Evolutionary conservation across 75 land plant species (phyloP), one percentile per base, ranked within the genome.

Genomic region (Cunninghamia lanceolata): DNA sequence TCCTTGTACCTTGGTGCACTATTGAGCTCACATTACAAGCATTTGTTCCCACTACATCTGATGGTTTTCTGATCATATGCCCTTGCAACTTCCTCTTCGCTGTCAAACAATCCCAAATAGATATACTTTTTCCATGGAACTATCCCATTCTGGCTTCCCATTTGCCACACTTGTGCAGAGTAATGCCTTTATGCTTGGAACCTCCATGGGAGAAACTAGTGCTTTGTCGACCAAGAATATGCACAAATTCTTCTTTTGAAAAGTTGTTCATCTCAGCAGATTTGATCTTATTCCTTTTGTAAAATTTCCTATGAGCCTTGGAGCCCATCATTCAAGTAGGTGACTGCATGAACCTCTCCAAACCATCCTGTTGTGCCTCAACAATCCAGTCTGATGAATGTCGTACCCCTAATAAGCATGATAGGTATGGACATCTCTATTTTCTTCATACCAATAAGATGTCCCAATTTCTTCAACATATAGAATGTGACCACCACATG

Each of bases 401-500:
- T n/a, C n/a, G n/a, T n/a, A n/a, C 71, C 90, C 91, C 85, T 92
- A 91, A 85, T 92, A 92, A 81, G 92, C 89, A 80, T 87, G 94
- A 84, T 95, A 95, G 59, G 97, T 97, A 9, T 87, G 91, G 3
- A 97, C 99, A 88, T 94, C 97, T 88, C 95, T 97, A 85, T 97
- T 92, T 88, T 97, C 99, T 84, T 97, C 99, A 91, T 97, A 97
- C 99, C 99, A 95, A 88, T 95, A 97, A 84, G 89, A 97, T 0
- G 91, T 97, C 53, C 83, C 85, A 2, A 92, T 90, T 59, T 92
- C 92, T 70, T 88, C 89, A 79, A 92, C 95, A 91, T 93, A 93
- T 28, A 97, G 47, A 79, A 97, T 90, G 30, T 97, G 96, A 71
- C 99, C 99, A 68, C 99, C 99, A 92, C 95, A 97, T 43, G 99